Percentiles rank a stretch among this genome's conserved stretches.
Evolutionary conservation across 768 basidiomycete genomes (phyloP).

Genomic region (Boletus vermiculosoides): DNA sequence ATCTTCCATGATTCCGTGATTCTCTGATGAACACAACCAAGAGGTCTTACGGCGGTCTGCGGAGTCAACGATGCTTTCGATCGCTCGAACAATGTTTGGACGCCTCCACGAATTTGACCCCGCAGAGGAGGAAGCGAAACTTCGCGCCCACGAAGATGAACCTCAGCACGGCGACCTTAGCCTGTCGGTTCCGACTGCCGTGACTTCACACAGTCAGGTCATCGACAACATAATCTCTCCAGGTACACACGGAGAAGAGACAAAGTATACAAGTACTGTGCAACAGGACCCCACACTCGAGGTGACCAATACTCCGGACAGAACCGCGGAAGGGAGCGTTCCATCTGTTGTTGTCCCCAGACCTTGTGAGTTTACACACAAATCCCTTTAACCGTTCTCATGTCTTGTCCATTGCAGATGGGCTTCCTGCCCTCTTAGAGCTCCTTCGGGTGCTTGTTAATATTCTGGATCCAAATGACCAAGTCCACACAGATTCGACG

Average conservation of each 20-base stretch:
- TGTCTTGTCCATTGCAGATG: slow-evolving; percentile 47
- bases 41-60: slow-evolving; percentile 86
- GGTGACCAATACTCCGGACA: neutral
- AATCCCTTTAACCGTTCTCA: neutral
- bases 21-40: slow-evolving; percentile 34
- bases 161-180: slow-evolving; percentile 54
- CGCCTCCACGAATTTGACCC: slow-evolving; percentile 70
- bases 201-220: slow-evolving; percentile 23
- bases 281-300: neutral
- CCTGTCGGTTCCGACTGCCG: slow-evolving; percentile 53
- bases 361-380: slow-evolving; percentile 21
- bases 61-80: slow-evolving; percentile 83
- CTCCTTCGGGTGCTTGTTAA: slow-evolving; percentile 92
- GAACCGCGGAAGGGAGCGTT: slow-evolving; percentile 36
- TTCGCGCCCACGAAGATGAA: slow-evolving; percentile 50
- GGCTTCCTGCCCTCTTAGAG: slow-evolving; percentile 89
- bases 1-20: slow-evolving; percentile 4
- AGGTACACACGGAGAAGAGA: slow-evolving; percentile 9
- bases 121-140: slow-evolving; percentile 62
- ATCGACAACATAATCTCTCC: slow-evolving; percentile 14
- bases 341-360: slow-evolving; percentile 14
- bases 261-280: neutral
- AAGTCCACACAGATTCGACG: slow-evolving; percentile 95
- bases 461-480: slow-evolving; percentile 91
- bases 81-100: slow-evolving; percentile 80